Base-by-base conservation (phyloP, 1,284 basidiomycete genomes). In the Apiotrichum montevideense region DNA sequence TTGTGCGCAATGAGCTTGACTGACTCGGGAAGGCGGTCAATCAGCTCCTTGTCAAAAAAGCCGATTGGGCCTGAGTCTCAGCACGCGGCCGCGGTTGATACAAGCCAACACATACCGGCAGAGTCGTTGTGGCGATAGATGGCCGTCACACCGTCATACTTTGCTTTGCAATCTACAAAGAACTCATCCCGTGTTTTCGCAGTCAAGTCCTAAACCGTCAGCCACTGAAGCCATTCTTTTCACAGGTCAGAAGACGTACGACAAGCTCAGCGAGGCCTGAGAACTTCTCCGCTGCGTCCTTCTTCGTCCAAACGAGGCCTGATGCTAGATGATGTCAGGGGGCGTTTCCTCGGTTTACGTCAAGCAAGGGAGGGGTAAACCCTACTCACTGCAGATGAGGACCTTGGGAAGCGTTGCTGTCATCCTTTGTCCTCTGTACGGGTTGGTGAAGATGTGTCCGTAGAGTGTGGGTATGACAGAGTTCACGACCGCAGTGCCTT, bases 1-100 rank as follows among this genome's bases (percentile, higher is more conserved):
- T 93, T 92, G 74, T 93, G 90, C 1, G 86, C 87, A 65, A 95
- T 90, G 84, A 88, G 92, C 69, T 86, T 86, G 57, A 94, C 80
- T 33, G 80, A 81, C 2, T 78, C 61, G 3, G 88, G 84, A 9
- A 94, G 79, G 0, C 81, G 82, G 53, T 80, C 74, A 60, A 95
- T 80, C 65, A 95, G 79, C 63, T 87, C 86, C 68, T 83, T 82
- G 76, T 94, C 88, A 67, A 92, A 92, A 34, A 84, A 74, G 21
- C 90, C 91, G 63, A 91, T 85, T 9, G 64, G 59, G 10, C 52
- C 32, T 58, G 49, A 70, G 52, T 81, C 78, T 10, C 82, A 76
- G n/a, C 84, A 85, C 33, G 76, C 77, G 73, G 88, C 88, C 69
- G 87, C 82, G 9, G n/a, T 3, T 6, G 13, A 29, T 35, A 9